Percentiles rank a stretch among this genome's conserved stretches.
Evolutionary conservation across 108 stramenopile genomes (phyloP).

Genomic region (Skeletonema costatum): DNA sequence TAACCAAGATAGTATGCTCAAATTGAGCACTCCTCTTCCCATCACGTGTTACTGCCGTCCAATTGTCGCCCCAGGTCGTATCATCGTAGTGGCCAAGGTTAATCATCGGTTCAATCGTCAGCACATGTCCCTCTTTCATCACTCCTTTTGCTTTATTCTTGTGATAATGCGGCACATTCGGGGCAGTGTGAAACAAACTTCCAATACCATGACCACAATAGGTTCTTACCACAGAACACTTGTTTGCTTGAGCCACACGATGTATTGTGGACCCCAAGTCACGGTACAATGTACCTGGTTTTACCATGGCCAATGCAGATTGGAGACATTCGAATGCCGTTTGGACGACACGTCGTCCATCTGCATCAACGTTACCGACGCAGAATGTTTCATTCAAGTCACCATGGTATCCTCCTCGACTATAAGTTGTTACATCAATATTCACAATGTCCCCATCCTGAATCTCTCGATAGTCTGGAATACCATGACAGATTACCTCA

Average conservation of each 20-base stretch:
- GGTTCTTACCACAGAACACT: constrained; percentile 84
- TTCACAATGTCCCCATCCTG: constrained; percentile 98
- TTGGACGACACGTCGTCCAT: constrained; percentile 71
- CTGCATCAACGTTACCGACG: constrained; percentile 92
- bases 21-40: constrained; percentile 86
- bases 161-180: constrained; percentile 96
- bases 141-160: constrained; percentile 94
- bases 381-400: constrained; percentile 97
- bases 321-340: constrained; percentile 84
- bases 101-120: constrained; percentile 99
- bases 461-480: constrained; percentile 89
- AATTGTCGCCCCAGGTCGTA: constrained; percentile 86
- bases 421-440: constrained; percentile 96
- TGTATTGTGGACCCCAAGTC: constrained; percentile 94
- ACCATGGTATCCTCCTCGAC: constrained; percentile 92
- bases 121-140: constrained; percentile 96
- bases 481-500: constrained; percentile 96
- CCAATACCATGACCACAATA: constrained; percentile 99
- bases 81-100: constrained; percentile 82
- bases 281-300: constrained; percentile 87
- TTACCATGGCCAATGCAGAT: constrained; percentile 73
- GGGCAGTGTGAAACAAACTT: constrained; percentile 64
- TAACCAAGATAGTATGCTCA: constrained; percentile 96
- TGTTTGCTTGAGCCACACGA: constrained; percentile 57
- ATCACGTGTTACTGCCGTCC: constrained; percentile 89